These are phyloP conservation scores for Avena insularis DNA, from an alignment of 176 grass and related monocot genomes.

Conservation along the genomic window DNA sequence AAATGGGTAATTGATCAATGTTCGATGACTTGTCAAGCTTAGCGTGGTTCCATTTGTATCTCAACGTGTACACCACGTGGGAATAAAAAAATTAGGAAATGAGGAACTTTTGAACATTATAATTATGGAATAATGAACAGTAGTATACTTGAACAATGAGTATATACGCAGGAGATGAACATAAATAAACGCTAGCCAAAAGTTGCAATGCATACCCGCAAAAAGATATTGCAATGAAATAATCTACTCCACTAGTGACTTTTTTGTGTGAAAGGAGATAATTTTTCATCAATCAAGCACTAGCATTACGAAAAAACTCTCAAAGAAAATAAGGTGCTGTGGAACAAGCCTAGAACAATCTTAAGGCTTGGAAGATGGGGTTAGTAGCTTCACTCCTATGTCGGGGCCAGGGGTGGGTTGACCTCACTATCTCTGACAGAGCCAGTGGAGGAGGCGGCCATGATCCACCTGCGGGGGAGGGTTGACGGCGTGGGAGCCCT, in stretches of 20 bases:
- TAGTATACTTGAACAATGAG: too few relatives aligned
- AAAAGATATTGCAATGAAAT: neutral
- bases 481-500: neutral
- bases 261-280: too few relatives aligned
- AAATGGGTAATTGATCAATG: neutral
- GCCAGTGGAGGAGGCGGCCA: too few relatives aligned
- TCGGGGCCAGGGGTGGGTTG: too few relatives aligned
- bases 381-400: too few relatives aligned
- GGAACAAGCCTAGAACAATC: too few relatives aligned
- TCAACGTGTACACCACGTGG: slow-evolving; percentile 28
- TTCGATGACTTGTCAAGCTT: neutral
- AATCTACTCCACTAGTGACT: neutral
- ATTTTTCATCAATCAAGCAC: too few relatives aligned
- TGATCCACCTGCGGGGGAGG: too few relatives aligned
- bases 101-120: neutral
- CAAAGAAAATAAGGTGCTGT: too few relatives aligned
- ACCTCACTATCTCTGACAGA: too few relatives aligned
- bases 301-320: too few relatives aligned
- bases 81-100: neutral
- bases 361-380: too few relatives aligned
- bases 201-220: neutral
- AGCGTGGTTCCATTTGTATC: neutral
- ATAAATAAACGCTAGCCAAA: neutral
- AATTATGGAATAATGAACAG: neutral
- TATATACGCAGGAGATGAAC: neutral